These are phyloP conservation scores for Tuber magnatum DNA, from an alignment of 495 filamentous ascomycete species.

Conservation along the genomic window DNA sequence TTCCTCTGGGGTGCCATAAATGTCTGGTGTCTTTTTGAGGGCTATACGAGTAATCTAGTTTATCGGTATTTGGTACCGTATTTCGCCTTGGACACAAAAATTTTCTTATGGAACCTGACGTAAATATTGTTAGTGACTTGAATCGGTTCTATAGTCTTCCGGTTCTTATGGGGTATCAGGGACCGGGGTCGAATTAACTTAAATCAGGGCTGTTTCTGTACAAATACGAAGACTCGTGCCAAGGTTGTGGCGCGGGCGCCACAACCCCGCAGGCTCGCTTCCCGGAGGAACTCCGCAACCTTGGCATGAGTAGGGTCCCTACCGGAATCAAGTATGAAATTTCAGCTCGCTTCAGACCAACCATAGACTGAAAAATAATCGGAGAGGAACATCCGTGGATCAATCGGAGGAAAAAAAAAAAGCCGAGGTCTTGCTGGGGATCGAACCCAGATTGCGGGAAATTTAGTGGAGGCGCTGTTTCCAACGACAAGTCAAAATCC, in stretches of 20 bases:
- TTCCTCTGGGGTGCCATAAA: neutral
- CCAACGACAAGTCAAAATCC: conserved; percentile 13
- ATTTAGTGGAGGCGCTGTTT: neutral
- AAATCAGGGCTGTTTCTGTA: neutral
- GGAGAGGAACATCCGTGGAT: neutral
- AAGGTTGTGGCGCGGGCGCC: too few species aligned
- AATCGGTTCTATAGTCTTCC: neutral
- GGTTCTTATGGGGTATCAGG: too few species aligned
- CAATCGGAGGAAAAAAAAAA: neutral
- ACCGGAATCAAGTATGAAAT: neutral
- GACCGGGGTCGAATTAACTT: neutral
- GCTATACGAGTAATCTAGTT: neutral
- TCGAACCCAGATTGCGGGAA: conserved; percentile 6
- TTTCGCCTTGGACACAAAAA: neutral
- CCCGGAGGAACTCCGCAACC: too few species aligned
- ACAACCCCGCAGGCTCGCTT: too few species aligned
- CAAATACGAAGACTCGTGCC: too few species aligned
- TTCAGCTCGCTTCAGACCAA: neutral
- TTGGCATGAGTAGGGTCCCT: neutral
- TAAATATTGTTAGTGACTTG: neutral
- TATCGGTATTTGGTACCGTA: neutral
- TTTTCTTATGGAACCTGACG: neutral
- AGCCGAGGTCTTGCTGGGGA: neutral
- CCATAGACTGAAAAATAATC: neutral
- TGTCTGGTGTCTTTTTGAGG: neutral